Conservation (phyloP, 2,329 filamentous ascomycete genomes). For the Aspergillus texensis region DNA sequence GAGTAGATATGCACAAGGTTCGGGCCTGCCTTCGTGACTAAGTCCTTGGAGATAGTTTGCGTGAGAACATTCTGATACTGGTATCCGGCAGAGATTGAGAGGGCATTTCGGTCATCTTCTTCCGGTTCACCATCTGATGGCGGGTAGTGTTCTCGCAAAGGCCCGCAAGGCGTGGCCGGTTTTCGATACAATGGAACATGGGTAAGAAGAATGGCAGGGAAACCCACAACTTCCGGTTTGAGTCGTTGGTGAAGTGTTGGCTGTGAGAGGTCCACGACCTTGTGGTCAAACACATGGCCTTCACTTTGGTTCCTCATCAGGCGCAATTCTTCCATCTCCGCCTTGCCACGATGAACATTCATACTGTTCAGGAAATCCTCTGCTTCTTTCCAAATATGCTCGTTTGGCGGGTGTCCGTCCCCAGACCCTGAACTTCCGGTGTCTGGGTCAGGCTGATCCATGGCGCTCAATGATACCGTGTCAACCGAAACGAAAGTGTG, state of each 20-base stretch:
- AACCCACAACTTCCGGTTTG: conserved; percentile 50
- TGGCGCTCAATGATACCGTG: conserved; percentile 81
- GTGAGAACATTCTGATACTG: conserved; percentile 96
- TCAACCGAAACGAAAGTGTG: conserved; percentile 95
- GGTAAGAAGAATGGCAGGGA: conserved; percentile 86
- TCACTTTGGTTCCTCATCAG: conserved; percentile 64
- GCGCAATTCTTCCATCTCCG: conserved; percentile 69
- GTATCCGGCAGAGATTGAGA: conserved; percentile 77
- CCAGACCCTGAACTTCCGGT: conserved; percentile 50
- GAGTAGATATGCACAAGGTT: conserved; percentile 87
- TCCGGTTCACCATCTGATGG: conserved; percentile 61
- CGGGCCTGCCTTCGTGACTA: conserved; percentile 73
- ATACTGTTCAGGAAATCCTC: conserved; percentile 74
- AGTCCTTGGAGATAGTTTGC: conserved; percentile 70
- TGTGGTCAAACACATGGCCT: conserved; percentile 60
- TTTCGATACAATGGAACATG: conserved; percentile 88
- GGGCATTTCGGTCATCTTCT: conserved; percentile 73
- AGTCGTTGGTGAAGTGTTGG: conserved; percentile 33
- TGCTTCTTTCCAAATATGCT: conserved; percentile 72
- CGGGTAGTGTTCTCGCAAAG: conserved; percentile 79
- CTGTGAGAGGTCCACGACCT: conserved; percentile 60
- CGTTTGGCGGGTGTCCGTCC: conserved; percentile 54
- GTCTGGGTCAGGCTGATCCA: conserved; percentile 56
- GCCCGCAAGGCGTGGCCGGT: conserved; percentile 83
- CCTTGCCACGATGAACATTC: conserved; percentile 65